Base-by-base conservation (phyloP, 2,329 filamentous ascomycete genomes). In the Venturia oleaginea region DNA sequence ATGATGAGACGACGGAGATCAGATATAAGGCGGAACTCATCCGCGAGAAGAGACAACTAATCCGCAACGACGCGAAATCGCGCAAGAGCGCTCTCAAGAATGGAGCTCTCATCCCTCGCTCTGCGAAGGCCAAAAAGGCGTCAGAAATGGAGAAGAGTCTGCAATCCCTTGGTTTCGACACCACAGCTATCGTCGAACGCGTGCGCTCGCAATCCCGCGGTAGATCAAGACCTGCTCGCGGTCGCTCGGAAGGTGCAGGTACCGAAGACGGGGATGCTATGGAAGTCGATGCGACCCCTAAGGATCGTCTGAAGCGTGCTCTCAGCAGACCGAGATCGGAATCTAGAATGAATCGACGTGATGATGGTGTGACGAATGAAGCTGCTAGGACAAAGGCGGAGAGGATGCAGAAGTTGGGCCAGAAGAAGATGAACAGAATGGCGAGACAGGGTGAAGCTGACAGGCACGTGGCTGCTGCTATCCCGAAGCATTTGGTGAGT, bases 391-490 rank as follows among this genome's bases (percentile, higher is more conserved):
- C 81, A 66, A 95, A 93, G 84, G 92, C 91, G 43, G 92, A 96
- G 77, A 87, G 88, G 72, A 81, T 95, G 75, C 84, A 86, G 74
- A 97, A 96, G 84, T 79, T 99, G 74, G 84, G 87, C 72, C 95
- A 99, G 87, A 92, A 93, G 84, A 93, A 92, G 85, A 97, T 95
- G 92, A 99, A 99, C 82, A 86, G 93, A 69, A 94, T 95, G 89
- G 94, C 94, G 55, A 87, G 92, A 76, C 91, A 95, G 83, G 94
- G 94, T 82, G 94, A 99, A 81, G 92, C 89, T 67, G 94, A 99
- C 83, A 86, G 95, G 75, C 93, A 97, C 79, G 86, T 86, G 67
- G 87, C 87, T 64, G 89, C 90, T 43, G 84, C 90, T 63, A 79
- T 96, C 77, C 85, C 87, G 67, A 99, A 96, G 81, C 94, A 97